These are phyloP conservation scores for Moniliella sp. DNA, from an alignment of 1,284 basidiomycete species.

Conservation along the genomic window DNA sequence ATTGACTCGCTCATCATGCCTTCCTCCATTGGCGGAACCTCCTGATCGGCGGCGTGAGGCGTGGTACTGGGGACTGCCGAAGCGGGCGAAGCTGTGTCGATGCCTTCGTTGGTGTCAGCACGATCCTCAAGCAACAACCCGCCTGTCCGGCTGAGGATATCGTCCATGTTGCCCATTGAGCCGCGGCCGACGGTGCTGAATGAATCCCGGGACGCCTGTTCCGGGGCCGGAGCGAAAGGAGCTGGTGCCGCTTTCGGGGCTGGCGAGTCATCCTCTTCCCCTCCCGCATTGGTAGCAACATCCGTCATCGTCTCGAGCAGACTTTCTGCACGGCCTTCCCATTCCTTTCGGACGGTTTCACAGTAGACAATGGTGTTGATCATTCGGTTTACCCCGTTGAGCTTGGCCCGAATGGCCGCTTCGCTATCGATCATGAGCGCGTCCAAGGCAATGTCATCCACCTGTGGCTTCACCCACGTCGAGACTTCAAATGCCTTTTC, in stretches of 20 bases:
- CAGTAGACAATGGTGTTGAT: slow-evolving; percentile 92
- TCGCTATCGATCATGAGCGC: slow-evolving; percentile 67
- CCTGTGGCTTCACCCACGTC: slow-evolving; percentile 10
- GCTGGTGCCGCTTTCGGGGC: background rate
- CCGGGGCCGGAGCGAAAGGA: no score
- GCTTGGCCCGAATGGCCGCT: slow-evolving; percentile 69
- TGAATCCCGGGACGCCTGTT: no score
- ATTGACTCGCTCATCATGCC: background rate
- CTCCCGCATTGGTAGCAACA: slow-evolving; percentile 39
- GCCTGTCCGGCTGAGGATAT: slow-evolving; percentile 1
- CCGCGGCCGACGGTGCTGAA: slow-evolving; percentile 5
- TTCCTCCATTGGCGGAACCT: slow-evolving; percentile 6
- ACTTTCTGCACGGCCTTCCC: slow-evolving; percentile 70
- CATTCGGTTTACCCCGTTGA: slow-evolving; percentile 82
- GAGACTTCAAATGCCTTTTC: slow-evolving; percentile 16
- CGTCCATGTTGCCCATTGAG: background rate
- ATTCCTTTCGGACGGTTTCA: slow-evolving; percentile 88
- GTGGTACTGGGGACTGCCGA: background rate
- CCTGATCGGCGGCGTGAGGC: slow-evolving; percentile 3
- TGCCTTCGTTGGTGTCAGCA: no score
- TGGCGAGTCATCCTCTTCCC: background rate
- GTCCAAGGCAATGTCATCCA: slow-evolving; percentile 55
- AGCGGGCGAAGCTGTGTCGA: slow-evolving; percentile 2
- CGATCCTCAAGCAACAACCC: slow-evolving; percentile 3
- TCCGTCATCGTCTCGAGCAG: no score